Evolutionary conservation across 768 basidiomycete genomes (phyloP).

Genomic region (Mrakia blollopis): DNA sequence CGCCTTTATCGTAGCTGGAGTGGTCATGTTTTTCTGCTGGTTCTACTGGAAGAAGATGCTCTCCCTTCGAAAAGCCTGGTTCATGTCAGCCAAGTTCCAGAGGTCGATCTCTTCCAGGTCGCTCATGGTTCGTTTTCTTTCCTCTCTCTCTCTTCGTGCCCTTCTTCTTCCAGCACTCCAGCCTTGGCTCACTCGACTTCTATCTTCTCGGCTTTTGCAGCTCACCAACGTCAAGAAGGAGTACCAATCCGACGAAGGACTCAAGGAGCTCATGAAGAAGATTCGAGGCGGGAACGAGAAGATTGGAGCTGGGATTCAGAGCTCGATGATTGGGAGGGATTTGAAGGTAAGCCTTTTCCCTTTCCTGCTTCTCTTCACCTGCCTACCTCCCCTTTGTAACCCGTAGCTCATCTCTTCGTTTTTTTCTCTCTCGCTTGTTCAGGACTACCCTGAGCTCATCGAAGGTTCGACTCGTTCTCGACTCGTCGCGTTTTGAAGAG

Average conservation of each 20-base stretch:
- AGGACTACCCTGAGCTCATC: constrained; percentile 80
- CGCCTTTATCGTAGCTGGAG: constrained; percentile 41
- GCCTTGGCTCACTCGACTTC: background rate
- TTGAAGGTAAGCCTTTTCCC: constrained; percentile 7
- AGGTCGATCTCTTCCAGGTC: constrained; percentile 91
- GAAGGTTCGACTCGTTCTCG: constrained; percentile 37
- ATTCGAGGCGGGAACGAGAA: constrained; percentile 31
- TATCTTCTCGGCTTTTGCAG: background rate
- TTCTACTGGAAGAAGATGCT: constrained; percentile 65
- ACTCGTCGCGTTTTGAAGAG: no score
- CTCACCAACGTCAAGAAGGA: constrained; percentile 73
- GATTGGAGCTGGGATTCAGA: constrained; percentile 22
- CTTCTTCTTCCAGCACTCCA: background rate
- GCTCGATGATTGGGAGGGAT: constrained; percentile 29
- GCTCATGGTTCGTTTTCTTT: constrained; percentile 51
- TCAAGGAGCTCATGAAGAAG: constrained; percentile 49
- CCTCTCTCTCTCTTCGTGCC: background rate
- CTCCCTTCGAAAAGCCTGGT: constrained; percentile 74
- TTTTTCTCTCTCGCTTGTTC: constrained; percentile 46
- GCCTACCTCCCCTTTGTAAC: background rate
- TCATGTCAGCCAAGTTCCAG: constrained; percentile 59
- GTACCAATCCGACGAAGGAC: constrained; percentile 76
- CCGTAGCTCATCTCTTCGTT: background rate
- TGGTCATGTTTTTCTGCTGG: constrained; percentile 68
- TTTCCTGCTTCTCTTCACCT: no score